Evolutionary conservation across 768 basidiomycete genomes (phyloP), one percentile per base, ranked within the genome.

Genomic region (Termitomyces sp.): DNA sequence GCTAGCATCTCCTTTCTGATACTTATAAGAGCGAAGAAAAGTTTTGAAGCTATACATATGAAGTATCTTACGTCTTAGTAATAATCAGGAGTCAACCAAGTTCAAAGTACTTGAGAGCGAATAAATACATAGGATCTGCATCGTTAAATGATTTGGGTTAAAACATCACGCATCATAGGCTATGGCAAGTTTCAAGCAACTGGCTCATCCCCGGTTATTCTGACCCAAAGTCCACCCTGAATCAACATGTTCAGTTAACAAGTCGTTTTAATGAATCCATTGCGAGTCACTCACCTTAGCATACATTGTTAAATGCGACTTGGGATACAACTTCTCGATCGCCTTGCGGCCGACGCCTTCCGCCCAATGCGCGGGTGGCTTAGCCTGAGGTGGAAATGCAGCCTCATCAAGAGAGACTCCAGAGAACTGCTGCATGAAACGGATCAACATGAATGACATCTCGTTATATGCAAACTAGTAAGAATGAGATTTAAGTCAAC

Each of bases 381-480:
- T 72, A 2, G 77, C 74, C 15, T 74, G 78, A 0, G 77, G 74
- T 0, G 78, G 79, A 54, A 78, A 75, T 0, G 83, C 76, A 5
- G 75, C 76, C 11, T 72, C 69, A 33, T 78, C 81, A 11, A 87
- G 73, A 3, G 70, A 67, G 42, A 88, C 71, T 1, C 74, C 74
- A 1, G 73, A 72, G 68, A 87, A 87, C 41, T 72, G 73, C 66
- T 88, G 87, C 15, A 88, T 69, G 34, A 88, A 74, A 6, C 83
- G 78, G 58, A 88, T 77, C 51, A 88, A 67, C 68, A 87, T 76
- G 71, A 86, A 87, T 2, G 86, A 86, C 69, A 83, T 81, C 62
- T 83, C 81, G 59, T 83, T 81, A 63, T 83, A 83, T 0, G 82
- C 82, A 58, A 82, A 83, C 81, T 83, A 34, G 46, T 24, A 36